Evolutionary conservation across 2,329 filamentous ascomycete species (phyloP), one percentile per base, ranked within the genome.

Genomic region (Fusarium sulawesiense): DNA sequence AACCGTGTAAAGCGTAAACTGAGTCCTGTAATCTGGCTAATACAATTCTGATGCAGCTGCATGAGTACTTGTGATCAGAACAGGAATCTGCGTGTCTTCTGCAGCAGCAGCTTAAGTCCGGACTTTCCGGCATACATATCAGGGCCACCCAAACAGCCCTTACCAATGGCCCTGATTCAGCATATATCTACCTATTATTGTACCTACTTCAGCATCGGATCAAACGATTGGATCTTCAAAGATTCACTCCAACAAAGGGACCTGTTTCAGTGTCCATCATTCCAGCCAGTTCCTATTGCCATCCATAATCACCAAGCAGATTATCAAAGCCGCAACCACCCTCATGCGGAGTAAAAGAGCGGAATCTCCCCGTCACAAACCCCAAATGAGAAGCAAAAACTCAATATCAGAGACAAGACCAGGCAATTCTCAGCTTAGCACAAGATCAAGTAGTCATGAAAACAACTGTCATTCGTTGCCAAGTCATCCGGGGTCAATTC

Each of bases 261-360:
- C 11, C 34, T 37, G 10, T n/a, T 37, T 37, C 18, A 12, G 34
- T 37, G 18, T n/a, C 18, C 18, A 37, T 37, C 18, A n/a, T n/a
- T 37, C 18, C 34, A 37, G 18, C 34, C 34, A 37, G 34, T 37
- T n/a, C 18, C 34, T 37, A 18, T 37, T 12, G 6, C 6, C 34
- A 37, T n/a, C 18, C 34, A 37, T 18, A 37, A n/a, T 18, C 34
- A 37, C 34, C 34, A 37, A 37, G 11, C 34, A 37, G 6, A 37
- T 7, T 6, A 12, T 6, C 34, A 37, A 37, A 44, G 41, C 41
- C 41, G 41, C 21, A 44, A 44, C 41, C 48, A 51, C 29, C 37
- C 49, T 53, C 18, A 30, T 59, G 62, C 62, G 60, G 62, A 65
- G 62, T 56, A 64, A 55, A 12, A 29, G 51, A 14, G 55, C 55